phyloP scores from a whole-genome alignment of 176 grass and related monocot genomes.

The Poa annua region DNA sequence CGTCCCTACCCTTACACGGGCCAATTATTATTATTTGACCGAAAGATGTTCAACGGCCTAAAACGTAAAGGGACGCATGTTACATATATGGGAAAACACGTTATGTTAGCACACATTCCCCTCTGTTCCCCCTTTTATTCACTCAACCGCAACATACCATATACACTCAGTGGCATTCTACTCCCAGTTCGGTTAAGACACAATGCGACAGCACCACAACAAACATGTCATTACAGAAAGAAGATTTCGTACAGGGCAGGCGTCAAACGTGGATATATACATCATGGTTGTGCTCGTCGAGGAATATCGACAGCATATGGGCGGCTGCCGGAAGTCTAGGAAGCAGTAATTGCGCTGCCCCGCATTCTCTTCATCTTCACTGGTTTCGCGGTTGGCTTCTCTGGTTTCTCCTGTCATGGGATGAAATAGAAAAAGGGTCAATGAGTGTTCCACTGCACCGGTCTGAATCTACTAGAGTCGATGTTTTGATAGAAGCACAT shows the following conservation, averaged over 20 bases:
- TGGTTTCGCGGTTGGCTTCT: conserved; percentile 12
- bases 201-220: neutral
- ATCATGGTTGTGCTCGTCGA: neutral
- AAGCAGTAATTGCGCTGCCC: conserved; percentile 45
- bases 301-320: neutral
- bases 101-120: neutral
- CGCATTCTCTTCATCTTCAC: conserved; percentile 46
- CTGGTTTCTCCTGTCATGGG: conserved; percentile 39
- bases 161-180: neutral
- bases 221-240: neutral
- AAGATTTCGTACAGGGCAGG: neutral
- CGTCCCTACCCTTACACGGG: no score
- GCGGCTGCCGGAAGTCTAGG: neutral
- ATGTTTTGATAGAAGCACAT: neutral
- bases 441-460: neutral
- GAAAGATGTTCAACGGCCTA: neutral
- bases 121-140: conserved; percentile 44
- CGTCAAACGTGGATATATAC: neutral
- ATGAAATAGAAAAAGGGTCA: neutral
- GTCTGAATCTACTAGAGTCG: neutral
- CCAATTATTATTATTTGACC: no score
- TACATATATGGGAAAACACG: neutral
- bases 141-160: neutral
- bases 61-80: neutral
- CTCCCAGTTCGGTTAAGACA: neutral